phyloP scores from a whole-genome alignment of 106 monocot species.

The Alisma plantagoaquatica region DNA sequence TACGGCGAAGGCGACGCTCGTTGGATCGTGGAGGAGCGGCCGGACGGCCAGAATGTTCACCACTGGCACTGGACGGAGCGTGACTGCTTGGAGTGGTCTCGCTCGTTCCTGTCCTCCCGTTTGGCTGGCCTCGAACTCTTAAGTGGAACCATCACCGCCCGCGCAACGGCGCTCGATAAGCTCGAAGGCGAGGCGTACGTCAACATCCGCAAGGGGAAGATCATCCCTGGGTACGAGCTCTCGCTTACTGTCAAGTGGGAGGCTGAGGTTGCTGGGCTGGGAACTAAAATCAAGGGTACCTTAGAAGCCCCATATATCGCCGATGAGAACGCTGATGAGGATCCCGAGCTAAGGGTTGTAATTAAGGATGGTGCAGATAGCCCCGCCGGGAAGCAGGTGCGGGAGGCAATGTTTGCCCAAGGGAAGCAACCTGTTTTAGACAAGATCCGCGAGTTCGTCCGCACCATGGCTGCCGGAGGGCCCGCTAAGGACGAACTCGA shows the following conservation, averaged over 20 bases:
- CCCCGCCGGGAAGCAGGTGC: conserved; percentile 40
- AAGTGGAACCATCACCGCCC: conserved; percentile 44
- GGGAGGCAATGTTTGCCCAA: conserved; percentile 65
- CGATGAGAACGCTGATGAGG: conserved; percentile 93
- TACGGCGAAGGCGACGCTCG: conserved; percentile 95
- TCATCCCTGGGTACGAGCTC: conserved; percentile 96
- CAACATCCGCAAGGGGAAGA: conserved; percentile 94
- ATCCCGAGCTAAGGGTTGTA: conserved; percentile 62
- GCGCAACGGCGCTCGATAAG: conserved; percentile 52
- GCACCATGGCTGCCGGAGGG: conserved; percentile 69
- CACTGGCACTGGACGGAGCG: conserved; percentile 99
- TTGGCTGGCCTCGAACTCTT: conserved; percentile 49
- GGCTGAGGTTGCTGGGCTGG: conserved; percentile 20
- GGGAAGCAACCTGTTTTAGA: conserved; percentile 62
- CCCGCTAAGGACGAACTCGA: conserved; percentile 90
- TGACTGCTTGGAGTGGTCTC: conserved; percentile 88
- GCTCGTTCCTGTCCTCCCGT: conserved; percentile 52
- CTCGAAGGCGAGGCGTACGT: conserved; percentile 83
- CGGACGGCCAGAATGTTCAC: conserved; percentile 95
- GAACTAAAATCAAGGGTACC: conserved; percentile 38
- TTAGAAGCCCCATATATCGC: conserved; percentile 88
- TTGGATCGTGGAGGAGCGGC: conserved; percentile 92
- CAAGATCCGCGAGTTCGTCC: conserved; percentile 55
- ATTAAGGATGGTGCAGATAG: conserved; percentile 51
- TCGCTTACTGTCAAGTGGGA: conserved; percentile 66